Evolutionary conservation across 176 grass and related monocot genomes (phyloP).

Genomic region (Rhynchospora pubera): DNA sequence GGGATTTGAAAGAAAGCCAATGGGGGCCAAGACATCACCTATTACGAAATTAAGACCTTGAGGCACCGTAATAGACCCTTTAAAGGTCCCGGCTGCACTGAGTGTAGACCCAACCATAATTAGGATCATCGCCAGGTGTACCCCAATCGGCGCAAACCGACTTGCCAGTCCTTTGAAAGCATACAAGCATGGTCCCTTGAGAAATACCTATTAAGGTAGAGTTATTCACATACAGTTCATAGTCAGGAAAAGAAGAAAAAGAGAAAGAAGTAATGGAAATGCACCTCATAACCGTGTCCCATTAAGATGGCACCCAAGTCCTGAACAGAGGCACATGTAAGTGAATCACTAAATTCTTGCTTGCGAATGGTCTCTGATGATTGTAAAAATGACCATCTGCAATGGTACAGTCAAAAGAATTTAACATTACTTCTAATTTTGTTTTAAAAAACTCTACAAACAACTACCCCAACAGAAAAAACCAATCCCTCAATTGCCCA

Average conservation of each 20-base stretch:
- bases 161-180: constrained; percentile 87
- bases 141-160: constrained; percentile 72
- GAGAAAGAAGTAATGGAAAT: not conserved
- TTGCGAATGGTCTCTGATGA: constrained; percentile 58
- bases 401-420: constrained; percentile 1
- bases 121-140: constrained; percentile 90
- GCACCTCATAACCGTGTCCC: constrained; percentile 93
- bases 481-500: not conserved
- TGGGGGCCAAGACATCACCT: constrained; percentile 80
- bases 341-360: constrained; percentile 70
- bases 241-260: not conserved
- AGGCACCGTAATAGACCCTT: constrained; percentile 76
- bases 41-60: constrained; percentile 91
- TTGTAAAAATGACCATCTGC: constrained; percentile 85
- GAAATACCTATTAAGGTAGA: constrained; percentile 50
- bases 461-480: not conserved
- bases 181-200: constrained; percentile 69
- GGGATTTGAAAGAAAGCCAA: constrained; percentile 50
- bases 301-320: constrained; percentile 84
- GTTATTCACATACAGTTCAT: not conserved
- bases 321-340: constrained; percentile 71
- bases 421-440: not conserved
- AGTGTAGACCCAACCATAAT: constrained; percentile 87
- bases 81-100: constrained; percentile 76
- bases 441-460: not conserved